phyloP scores from a whole-genome alignment of 2,329 filamentous ascomycete genomes.

The Helminthosporium solani region DNA sequence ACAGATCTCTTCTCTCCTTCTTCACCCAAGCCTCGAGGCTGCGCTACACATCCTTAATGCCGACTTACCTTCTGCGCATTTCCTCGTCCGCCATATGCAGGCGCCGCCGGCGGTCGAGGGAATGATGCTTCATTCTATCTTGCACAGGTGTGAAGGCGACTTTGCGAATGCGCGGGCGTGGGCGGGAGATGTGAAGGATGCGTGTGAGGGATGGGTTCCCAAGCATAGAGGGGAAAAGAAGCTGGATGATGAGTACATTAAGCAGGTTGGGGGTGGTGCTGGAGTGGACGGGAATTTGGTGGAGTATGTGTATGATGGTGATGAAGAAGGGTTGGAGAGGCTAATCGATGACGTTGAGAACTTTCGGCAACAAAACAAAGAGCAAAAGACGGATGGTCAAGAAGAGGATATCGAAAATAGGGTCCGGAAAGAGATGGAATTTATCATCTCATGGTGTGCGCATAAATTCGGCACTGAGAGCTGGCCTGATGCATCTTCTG shows the following conservation, averaged over 20 bases:
- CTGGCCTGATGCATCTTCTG: conserved; percentile 47
- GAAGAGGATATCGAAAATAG: conserved; percentile 32
- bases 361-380: conserved; percentile 33
- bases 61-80: conserved; percentile 54
- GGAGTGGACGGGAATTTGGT: conserved; percentile 11
- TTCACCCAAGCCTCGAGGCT: conserved; percentile 54
- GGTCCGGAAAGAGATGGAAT: conserved; percentile 43
- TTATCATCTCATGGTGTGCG: conserved; percentile 47
- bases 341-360: conserved; percentile 44
- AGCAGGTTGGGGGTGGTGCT: conserved; percentile 7
- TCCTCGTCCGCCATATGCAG: conserved; percentile 56
- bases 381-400: conserved; percentile 25
- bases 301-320: conserved; percentile 22
- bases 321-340: conserved; percentile 16
- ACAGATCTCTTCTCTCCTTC: conserved; percentile 28
- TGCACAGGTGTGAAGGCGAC: conserved; percentile 55
- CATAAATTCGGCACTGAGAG: conserved; percentile 47
- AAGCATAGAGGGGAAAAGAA: conserved; percentile 21
- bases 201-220: conserved; percentile 36
- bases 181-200: conserved; percentile 47
- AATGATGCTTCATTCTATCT: conserved; percentile 54
- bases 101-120: conserved; percentile 50
- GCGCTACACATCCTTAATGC: conserved; percentile 54
- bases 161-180: conserved; percentile 52
- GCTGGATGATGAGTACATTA: conserved; percentile 10